These are phyloP conservation scores for Brassica rapa DNA, from an alignment of 345 rosid genomes.

Conservation along the genomic window DNA sequence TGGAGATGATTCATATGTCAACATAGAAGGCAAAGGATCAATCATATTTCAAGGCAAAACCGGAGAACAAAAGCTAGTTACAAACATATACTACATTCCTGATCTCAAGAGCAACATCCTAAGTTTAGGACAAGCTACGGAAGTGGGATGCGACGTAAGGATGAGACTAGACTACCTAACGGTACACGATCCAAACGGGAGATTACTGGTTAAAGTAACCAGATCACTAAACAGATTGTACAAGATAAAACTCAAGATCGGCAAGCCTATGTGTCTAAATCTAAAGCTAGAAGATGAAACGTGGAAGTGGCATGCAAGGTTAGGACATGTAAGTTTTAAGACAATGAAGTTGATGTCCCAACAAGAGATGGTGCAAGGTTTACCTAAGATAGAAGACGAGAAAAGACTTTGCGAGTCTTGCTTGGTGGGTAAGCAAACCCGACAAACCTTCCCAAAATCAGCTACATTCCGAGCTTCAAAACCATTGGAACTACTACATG, in stretches of 20 bases:
- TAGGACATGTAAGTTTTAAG: no score
- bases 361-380: no score
- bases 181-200: background rate
- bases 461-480: no score
- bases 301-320: background rate
- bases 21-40: background rate
- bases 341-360: no score
- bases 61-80: background rate
- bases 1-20: background rate
- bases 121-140: background rate
- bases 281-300: background rate
- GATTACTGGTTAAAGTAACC: background rate
- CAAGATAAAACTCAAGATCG: background rate
- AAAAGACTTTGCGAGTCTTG: no score
- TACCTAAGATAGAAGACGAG: no score
- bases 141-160: background rate
- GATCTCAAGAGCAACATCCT: background rate
- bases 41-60: background rate
- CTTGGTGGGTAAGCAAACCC: no score
- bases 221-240: background rate
- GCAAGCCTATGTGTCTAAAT: background rate
- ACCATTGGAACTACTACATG: no score
- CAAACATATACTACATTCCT: background rate
- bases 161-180: background rate
- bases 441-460: no score